Evolutionary conservation across 2,329 filamentous ascomycete species (phyloP).

Genomic region (Aureobasidium leucospermi): DNA sequence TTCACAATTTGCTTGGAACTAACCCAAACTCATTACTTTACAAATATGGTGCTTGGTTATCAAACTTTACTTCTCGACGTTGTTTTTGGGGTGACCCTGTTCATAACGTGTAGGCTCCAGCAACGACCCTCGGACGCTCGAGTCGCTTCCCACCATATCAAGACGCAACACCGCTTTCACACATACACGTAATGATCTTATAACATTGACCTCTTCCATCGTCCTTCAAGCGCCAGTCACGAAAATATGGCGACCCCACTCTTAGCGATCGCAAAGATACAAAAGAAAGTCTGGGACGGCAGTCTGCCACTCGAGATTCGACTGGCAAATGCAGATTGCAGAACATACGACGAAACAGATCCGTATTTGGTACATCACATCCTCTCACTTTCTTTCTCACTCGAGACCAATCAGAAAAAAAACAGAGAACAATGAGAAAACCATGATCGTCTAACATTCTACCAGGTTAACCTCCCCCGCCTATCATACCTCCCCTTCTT

Average conservation of each 20-base stretch:
- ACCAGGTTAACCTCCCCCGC: constrained; percentile 53
- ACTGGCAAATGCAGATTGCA: constrained; percentile 52
- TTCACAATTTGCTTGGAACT: no score
- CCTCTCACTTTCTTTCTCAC: background rate
- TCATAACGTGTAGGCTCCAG: background rate
- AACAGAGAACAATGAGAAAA: no score
- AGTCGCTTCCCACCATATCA: background rate
- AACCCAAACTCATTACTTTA: no score
- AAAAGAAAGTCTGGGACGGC: constrained; percentile 51
- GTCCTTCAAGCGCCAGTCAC: background rate
- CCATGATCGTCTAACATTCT: background rate
- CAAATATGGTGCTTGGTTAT: background rate
- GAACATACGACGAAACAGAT: constrained; percentile 52
- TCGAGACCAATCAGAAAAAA: no score
- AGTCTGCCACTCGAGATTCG: constrained; percentile 53
- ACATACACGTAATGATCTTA: background rate
- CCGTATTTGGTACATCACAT: constrained; percentile 47
- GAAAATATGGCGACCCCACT: background rate
- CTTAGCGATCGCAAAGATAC: constrained; percentile 27
- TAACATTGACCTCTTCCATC: background rate
- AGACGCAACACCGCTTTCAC: background rate
- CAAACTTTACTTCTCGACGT: background rate
- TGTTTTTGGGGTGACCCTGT: background rate
- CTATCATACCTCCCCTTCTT: constrained; percentile 63
- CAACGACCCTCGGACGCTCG: background rate